Conservation (phyloP, 768 basidiomycete genomes). For the Dictyophora rubrovolvata region DNA sequence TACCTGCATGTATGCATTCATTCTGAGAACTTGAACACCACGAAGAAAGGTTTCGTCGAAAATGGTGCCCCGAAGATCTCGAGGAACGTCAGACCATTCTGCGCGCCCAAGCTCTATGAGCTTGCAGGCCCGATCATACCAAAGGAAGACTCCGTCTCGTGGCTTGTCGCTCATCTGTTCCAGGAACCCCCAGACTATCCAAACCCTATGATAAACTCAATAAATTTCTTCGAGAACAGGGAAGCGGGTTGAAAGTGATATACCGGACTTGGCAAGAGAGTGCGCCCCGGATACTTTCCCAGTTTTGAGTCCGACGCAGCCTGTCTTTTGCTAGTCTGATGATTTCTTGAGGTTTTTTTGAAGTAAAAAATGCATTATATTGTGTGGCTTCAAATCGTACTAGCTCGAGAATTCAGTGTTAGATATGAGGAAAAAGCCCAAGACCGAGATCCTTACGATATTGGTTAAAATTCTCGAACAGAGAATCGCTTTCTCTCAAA, state of each 20-base stretch:
- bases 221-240: too few species aligned
- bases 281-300: slow-evolving; percentile 25
- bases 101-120: slow-evolving; percentile 33
- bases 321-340: slow-evolving; percentile 24
- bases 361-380: slow-evolving; percentile 24
- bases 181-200: slow-evolving; percentile 32
- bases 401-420: slow-evolving; percentile 9
- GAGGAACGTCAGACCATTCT: slow-evolving; percentile 29
- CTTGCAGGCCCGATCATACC: slow-evolving; percentile 27
- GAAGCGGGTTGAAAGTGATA: not conserved
- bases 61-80: slow-evolving; percentile 30
- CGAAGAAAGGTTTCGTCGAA: slow-evolving; percentile 34
- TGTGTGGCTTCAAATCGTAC: slow-evolving; percentile 23
- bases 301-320: slow-evolving; percentile 14
- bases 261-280: slow-evolving; percentile 13
- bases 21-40: slow-evolving; percentile 27
- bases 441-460: slow-evolving; percentile 31
- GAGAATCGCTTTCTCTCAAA: slow-evolving; percentile 21
- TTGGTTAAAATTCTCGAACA: slow-evolving; percentile 25
- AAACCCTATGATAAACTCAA: slow-evolving; percentile 22
- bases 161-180: slow-evolving; percentile 13
- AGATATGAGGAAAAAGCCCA: too few species aligned
- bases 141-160: slow-evolving; percentile 21
- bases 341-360: slow-evolving; percentile 22
- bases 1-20: slow-evolving; percentile 27